These are phyloP conservation scores for Erodium chrysanthum DNA, from an alignment of 441 rosid genomes.

Conservation along the genomic window DNA sequence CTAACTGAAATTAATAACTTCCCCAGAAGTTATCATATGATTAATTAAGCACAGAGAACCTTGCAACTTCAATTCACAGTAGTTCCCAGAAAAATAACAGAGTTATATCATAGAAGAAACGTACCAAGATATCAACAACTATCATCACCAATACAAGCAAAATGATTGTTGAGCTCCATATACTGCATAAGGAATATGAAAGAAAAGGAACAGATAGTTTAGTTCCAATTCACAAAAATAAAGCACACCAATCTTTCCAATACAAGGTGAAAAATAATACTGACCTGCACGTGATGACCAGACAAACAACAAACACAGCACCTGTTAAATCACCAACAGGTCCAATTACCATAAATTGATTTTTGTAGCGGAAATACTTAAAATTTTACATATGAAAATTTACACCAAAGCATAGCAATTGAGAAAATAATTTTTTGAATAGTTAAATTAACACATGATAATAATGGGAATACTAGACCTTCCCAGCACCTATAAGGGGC, in stretches of 20 bases:
- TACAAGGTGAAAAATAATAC: conserved; percentile 13
- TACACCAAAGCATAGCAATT: not conserved
- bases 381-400: not conserved
- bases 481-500: not conserved
- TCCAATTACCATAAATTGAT: conserved; percentile 4
- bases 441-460: not conserved
- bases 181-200: conserved; percentile 33
- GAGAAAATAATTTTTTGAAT: not conserved
- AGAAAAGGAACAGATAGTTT: conserved; percentile 11
- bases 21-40: not conserved
- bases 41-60: not conserved
- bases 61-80: conserved; percentile 11
- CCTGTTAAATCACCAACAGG: conserved; percentile 34
- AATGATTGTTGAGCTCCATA: conserved; percentile 89
- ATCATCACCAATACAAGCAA: conserved; percentile 80
- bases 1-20: not conserved
- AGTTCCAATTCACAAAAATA: conserved; percentile 8
- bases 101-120: conserved; percentile 15
- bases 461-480: not conserved
- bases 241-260: conserved; percentile 1
- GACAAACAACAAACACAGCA: conserved; percentile 81
- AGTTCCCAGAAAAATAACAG: not conserved
- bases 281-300: conserved; percentile 83
- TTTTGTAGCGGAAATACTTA: conserved; percentile 13
- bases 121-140: conserved; percentile 77